Percentiles rank a stretch among this genome's conserved stretches.
Conservation (phyloP, 2,329 filamentous ascomycete species). For the Xylariaceae sp. region DNA sequence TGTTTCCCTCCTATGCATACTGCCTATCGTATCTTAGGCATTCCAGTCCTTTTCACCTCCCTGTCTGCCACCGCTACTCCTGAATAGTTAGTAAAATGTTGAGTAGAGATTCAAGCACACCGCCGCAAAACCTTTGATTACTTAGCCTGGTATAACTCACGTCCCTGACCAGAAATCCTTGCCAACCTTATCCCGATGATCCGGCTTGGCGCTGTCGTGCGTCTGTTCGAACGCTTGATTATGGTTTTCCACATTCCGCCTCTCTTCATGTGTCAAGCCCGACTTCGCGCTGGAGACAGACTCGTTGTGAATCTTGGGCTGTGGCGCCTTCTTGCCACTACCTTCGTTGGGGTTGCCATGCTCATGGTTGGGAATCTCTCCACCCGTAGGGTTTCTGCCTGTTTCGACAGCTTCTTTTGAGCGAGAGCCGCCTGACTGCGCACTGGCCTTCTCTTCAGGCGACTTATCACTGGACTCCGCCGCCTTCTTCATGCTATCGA, state of each 20-base stretch:
- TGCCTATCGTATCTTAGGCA: slow-evolving; percentile 16
- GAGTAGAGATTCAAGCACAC: background rate
- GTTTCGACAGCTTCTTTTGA: slow-evolving; percentile 40
- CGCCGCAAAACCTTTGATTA: slow-evolving; percentile 1
- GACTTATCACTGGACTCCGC: slow-evolving; percentile 21
- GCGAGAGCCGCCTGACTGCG: slow-evolving; percentile 38
- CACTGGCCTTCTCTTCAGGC: slow-evolving; percentile 34
- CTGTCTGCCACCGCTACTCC: slow-evolving; percentile 18
- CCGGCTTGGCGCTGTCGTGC: slow-evolving; percentile 44
- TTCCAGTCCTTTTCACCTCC: slow-evolving; percentile 28
- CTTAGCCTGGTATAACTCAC: slow-evolving; percentile 31
- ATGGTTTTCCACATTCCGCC: slow-evolving; percentile 54
- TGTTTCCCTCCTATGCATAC: too few relatives aligned
- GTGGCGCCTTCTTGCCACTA: slow-evolving; percentile 34
- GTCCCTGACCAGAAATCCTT: slow-evolving; percentile 50
- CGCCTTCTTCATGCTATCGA: slow-evolving; percentile 25
- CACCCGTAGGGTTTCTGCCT: slow-evolving; percentile 31
- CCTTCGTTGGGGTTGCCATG: slow-evolving; percentile 30
- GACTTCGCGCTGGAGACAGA: slow-evolving; percentile 38
- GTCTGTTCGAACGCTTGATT: slow-evolving; percentile 54
- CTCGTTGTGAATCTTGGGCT: slow-evolving; percentile 51
- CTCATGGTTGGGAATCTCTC: slow-evolving; percentile 25
- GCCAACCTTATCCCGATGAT: slow-evolving; percentile 49
- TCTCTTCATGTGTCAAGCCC: slow-evolving; percentile 47
- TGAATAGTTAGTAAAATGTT: slow-evolving; percentile 15